phyloP scores from a whole-genome alignment of 1,139 yeast species.

The Yamadazyma dendronema region DNA sequence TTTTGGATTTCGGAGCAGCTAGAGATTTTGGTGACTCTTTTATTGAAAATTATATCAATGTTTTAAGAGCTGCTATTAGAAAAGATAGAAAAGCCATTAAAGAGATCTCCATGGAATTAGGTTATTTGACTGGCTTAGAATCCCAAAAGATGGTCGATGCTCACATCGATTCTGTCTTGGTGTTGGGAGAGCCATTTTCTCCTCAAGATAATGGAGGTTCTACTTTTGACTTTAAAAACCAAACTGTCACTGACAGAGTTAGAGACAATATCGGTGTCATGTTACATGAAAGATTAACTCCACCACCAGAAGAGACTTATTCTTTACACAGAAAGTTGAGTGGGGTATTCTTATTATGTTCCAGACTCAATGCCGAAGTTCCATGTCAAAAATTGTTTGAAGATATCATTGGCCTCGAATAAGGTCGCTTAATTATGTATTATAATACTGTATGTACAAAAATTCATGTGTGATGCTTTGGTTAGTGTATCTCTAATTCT shows the following conservation, averaged over 20 bases:
- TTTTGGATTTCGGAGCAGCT: conserved; percentile 94
- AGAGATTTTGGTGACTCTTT: conserved; percentile 69
- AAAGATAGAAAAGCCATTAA: conserved; percentile 67
- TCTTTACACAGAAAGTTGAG: conserved; percentile 91
- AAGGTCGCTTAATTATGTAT: no score
- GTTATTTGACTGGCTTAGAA: conserved; percentile 90
- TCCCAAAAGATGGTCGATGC: conserved; percentile 85
- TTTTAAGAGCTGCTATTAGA: conserved; percentile 74
- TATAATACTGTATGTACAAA: conserved; percentile 7
- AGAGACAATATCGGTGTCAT: conserved; percentile 80
- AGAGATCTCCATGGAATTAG: conserved; percentile 67
- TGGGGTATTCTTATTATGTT: conserved; percentile 89
- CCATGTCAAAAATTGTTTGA: conserved; percentile 78
- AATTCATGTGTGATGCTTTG: not conserved
- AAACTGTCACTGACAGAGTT: conserved; percentile 92
- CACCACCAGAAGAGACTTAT: conserved; percentile 98
- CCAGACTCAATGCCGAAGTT: conserved; percentile 78
- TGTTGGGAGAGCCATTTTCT: conserved; percentile 89
- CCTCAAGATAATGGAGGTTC: conserved; percentile 47
- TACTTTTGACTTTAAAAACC: conserved; percentile 70
- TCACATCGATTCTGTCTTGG: conserved; percentile 87
- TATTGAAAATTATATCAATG: conserved; percentile 63
- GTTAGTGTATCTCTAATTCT: not conserved
- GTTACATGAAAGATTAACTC: conserved; percentile 88
- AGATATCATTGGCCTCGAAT: conserved; percentile 58